Base-by-base conservation (phyloP, 306 rosid genomes). In the Pyrus bretschneideri region DNA sequence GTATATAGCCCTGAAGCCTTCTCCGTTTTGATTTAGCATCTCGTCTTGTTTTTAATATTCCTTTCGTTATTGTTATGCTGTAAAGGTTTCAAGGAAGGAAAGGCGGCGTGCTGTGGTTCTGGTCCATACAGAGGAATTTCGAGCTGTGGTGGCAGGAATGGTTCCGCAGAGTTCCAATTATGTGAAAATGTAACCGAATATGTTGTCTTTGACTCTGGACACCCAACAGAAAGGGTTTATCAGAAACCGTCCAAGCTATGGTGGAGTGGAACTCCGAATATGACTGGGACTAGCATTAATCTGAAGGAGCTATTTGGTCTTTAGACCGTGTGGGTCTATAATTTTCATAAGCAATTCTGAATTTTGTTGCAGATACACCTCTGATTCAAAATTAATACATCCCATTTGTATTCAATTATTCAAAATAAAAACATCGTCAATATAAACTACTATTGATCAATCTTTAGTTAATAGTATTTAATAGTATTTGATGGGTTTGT, bases 61-160 rank as follows among this genome's bases (percentile, higher is more conserved):
- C 35, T 11, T 11, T 18, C 10, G 14, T 11, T n/a, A 66, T 21
- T 14, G 2, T 23, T 60, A 13, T 31, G 11, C 1, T 29, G 49
- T 10, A 9, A 76, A 89, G 92, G 93, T 69, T 80, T 89, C 52
- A 66, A 83, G 70, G 90, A 82, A 69, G 92, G 82, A 22, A 83
- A 77, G 46, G 35, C 1, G 11, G 93, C 87, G 25, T 91, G 96
- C 17, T 89, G 96, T 63, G 97, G 97, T 19, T 72, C 83, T 42
- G 93, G 96, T 1, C 77, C 70, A 4, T 84, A 70, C 67, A 84
- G 90, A 82, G 91, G 88, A 57, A 83, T 76, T 64, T 30, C 35
- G 11, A 92, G 82, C 61, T 92, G 97, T 44, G 97, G 96, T 25
- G 88, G 94, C 59, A 86, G 67, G 84, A 85, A 84, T 54, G 87